phyloP scores from a whole-genome alignment of 2,329 filamentous ascomycete species.

The Cytospora leucostoma region DNA sequence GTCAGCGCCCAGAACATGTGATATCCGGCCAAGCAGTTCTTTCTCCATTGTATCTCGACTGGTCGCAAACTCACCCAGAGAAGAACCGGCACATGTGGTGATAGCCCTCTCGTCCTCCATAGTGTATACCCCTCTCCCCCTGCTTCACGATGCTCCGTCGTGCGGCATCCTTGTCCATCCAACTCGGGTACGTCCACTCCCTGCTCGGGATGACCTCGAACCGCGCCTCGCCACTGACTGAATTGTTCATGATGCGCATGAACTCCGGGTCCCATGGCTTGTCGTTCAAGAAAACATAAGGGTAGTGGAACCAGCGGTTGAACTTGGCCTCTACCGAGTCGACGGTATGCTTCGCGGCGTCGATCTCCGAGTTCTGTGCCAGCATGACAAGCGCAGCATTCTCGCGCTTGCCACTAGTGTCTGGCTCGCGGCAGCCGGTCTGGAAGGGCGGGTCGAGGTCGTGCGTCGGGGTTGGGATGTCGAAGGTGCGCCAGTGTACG shows the following conservation, averaged over 20 bases:
- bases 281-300: conserved; percentile 50
- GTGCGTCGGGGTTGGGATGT: conserved; percentile 38
- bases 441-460: conserved; percentile 45
- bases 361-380: conserved; percentile 47
- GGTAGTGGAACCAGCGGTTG: conserved; percentile 51
- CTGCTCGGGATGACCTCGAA: conserved; percentile 46
- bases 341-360: conserved; percentile 43
- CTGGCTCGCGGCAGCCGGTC: conserved; percentile 43
- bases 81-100: conserved; percentile 44
- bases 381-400: conserved; percentile 50
- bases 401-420: conserved; percentile 38
- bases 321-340: conserved; percentile 45
- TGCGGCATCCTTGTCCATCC: conserved; percentile 32
- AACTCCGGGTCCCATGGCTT: conserved; percentile 45
- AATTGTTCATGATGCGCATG: conserved; percentile 40
- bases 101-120: conserved; percentile 44
- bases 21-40: not conserved
- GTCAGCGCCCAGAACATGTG: conserved; percentile 4
- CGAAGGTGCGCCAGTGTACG: conserved; percentile 39
- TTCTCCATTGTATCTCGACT: not conserved
- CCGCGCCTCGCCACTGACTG: conserved; percentile 40
- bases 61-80: conserved; percentile 41
- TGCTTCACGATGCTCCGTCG: conserved; percentile 32
- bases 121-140: conserved; percentile 37
- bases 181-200: conserved; percentile 45